Evolutionary conservation across 371 early-diverging fungal species (phyloP), one percentile per base, ranked within the genome.

Genomic region (Nosema muscidifuracis): DNA sequence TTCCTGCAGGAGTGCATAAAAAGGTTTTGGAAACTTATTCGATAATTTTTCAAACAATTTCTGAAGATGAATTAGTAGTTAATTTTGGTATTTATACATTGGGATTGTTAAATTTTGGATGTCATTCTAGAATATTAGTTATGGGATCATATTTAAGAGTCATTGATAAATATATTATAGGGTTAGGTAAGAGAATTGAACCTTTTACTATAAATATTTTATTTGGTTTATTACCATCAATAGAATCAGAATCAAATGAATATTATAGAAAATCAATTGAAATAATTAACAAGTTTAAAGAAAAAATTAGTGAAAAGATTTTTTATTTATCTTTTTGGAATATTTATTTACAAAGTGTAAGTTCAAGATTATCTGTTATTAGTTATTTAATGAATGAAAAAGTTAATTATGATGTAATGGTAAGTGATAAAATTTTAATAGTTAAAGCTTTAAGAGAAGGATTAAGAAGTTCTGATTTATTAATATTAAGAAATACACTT

Each of bases 1-100:
- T 97, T n/a, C 98, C 98, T 9, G 89, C 94, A 24, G 98, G 98
- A 20, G 95, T 96, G 18, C 98, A 97, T 81, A 92, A 90, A 78
- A 95, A 94, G 82, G 89, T 93, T 1, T 75, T 97, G 51, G 89
- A 91, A 64, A 89, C 92, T 0, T 97, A 96, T 80, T 85, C 84
- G 1, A 87, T 88, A 56, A 86, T 96, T n/a, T 86, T 94, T 65
- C 83, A 87, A 18, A 74, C 63, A 30, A 31, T 81, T 13, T 44
- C 56, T 4, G 51, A 57, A 38, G 74, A 80, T 24, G 34, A 55
- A 15, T 28, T 79, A 22, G 10, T 58, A 12, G 28, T 73, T 20
- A 63, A 75, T 22, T 73, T 79, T 51, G 42, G 71, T 28, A 26
- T 78, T 30, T 62, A 81, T 20, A 73, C 75, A 0, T 34, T 77